Conservation (phyloP, 78 protist genomes). For the Bodo saltans region DNA sequence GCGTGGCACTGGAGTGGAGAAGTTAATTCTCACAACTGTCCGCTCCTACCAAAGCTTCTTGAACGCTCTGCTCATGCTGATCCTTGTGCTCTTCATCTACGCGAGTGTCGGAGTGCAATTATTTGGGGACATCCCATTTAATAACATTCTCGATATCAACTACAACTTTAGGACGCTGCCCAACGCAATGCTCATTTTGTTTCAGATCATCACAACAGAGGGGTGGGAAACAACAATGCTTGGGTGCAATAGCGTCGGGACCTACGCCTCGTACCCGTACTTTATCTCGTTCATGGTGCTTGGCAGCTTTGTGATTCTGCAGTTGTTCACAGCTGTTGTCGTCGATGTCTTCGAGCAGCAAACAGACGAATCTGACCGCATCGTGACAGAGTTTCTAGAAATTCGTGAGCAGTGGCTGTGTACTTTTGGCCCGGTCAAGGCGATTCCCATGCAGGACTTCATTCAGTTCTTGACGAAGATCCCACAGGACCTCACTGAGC, state of each 20-base stretch:
- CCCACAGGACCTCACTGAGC: too few relatives aligned
- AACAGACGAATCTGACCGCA: too few relatives aligned
- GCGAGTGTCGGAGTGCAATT: constrained; percentile 21
- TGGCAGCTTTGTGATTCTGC: background rate
- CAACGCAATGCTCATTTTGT: background rate
- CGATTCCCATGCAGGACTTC: too few relatives aligned
- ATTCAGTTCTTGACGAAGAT: too few relatives aligned
- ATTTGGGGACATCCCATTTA: constrained; percentile 7
- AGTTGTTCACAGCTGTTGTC: constrained; percentile 15
- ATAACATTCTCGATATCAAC: background rate
- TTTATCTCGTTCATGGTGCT: constrained; percentile 9
- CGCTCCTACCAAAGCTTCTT: background rate
- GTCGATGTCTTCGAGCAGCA: constrained; percentile 31
- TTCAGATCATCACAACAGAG: constrained; percentile 8
- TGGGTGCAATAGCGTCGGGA: constrained; percentile 26
- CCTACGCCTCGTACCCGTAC: background rate
- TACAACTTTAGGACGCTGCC: constrained; percentile 20
- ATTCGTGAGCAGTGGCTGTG: too few relatives aligned
- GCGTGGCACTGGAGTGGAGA: constrained; percentile 3
- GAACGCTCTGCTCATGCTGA: background rate
- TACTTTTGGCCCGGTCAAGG: too few relatives aligned
- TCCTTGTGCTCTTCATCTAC: constrained; percentile 12
- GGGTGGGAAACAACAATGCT: constrained; percentile 14
- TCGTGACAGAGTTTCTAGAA: too few relatives aligned
- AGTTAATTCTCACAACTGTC: constrained; percentile 3